These are phyloP conservation scores for Cladorrhinum sp. DNA, from an alignment of 2,329 filamentous ascomycete species.

Conservation along the genomic window DNA sequence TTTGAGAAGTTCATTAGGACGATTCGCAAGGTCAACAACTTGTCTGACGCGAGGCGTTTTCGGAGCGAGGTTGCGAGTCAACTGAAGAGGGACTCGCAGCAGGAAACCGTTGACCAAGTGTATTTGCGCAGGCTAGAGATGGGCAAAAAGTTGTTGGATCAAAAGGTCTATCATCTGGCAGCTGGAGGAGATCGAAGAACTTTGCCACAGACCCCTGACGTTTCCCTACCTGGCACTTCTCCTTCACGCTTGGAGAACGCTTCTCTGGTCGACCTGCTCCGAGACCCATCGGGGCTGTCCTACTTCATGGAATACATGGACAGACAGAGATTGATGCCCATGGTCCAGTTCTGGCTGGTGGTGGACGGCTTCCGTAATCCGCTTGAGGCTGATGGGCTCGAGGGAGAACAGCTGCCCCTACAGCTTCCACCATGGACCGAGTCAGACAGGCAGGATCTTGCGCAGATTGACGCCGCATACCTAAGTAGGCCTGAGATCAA, in stretches of 20 bases:
- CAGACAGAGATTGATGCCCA: conserved; percentile 75
- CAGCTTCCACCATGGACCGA: conserved; percentile 70
- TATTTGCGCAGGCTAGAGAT: conserved; percentile 90
- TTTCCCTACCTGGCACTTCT: conserved; percentile 35
- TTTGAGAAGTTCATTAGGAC: conserved; percentile 93
- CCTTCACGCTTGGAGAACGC: conserved; percentile 67
- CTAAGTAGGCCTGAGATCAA: conserved; percentile 78
- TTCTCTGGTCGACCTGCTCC: conserved; percentile 78
- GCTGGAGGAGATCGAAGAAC: conserved; percentile 56
- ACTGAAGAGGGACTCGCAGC: conserved; percentile 75
- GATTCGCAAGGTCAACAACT: conserved; percentile 82
- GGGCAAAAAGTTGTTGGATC: conserved; percentile 84
- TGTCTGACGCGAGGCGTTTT: conserved; percentile 90
- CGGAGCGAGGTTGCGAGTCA: conserved; percentile 91
- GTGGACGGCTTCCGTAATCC: conserved; percentile 96
- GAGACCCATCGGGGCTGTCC: conserved; percentile 84
- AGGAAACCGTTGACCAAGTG: conserved; percentile 76
- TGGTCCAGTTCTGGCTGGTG: conserved; percentile 98
- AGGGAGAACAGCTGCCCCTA: conserved; percentile 61
- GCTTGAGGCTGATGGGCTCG: conserved; percentile 74
- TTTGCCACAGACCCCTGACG: conserved; percentile 27
- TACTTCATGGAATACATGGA: conserved; percentile 99
- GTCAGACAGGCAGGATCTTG: conserved; percentile 81
- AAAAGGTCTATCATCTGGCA: conserved; percentile 79
- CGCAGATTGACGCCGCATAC: conserved; percentile 89